Evolutionary conservation across 176 grass and related monocot species (phyloP).

Genomic region (Aegilops sharonensis): DNA sequence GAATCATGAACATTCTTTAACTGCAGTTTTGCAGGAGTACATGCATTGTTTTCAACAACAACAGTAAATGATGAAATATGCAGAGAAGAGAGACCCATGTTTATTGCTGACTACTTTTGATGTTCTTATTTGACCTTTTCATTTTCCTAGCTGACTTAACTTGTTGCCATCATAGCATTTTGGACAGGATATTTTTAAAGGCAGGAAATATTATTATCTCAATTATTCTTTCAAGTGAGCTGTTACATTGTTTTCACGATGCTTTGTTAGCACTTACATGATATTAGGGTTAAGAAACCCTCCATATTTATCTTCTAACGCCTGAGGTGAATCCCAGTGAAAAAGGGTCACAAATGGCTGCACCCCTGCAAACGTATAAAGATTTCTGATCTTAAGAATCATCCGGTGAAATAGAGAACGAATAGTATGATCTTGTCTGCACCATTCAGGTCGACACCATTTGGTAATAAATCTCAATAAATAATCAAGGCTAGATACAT

Average conservation of each 20-base stretch:
- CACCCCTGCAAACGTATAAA: constrained; percentile 26
- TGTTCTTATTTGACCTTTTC: background rate
- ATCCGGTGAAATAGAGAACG: background rate
- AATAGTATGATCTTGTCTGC: background rate
- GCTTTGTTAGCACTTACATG: constrained; percentile 30
- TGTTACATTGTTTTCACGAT: background rate
- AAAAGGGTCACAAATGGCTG: constrained; percentile 67
- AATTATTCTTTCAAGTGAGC: background rate
- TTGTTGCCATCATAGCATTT: too few relatives aligned
- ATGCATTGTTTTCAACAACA: too few relatives aligned
- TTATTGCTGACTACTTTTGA: background rate
- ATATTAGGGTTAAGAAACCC: constrained; percentile 60
- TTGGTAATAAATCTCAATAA: background rate
- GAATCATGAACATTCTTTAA: too few relatives aligned
- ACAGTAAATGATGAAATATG: too few relatives aligned
- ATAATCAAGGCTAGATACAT: background rate
- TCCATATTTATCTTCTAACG: constrained; percentile 57
- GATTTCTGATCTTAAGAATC: background rate
- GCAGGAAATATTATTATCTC: background rate
- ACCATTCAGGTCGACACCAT: background rate
- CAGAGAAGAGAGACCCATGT: too few relatives aligned
- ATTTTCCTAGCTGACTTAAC: background rate
- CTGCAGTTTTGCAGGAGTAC: too few relatives aligned
- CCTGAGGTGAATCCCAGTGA: constrained; percentile 69
- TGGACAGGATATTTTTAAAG: too few relatives aligned